These are phyloP conservation scores for Cyberlindnera xishuangbannaensis DNA, from an alignment of 805 yeast species.

Conservation along the genomic window DNA sequence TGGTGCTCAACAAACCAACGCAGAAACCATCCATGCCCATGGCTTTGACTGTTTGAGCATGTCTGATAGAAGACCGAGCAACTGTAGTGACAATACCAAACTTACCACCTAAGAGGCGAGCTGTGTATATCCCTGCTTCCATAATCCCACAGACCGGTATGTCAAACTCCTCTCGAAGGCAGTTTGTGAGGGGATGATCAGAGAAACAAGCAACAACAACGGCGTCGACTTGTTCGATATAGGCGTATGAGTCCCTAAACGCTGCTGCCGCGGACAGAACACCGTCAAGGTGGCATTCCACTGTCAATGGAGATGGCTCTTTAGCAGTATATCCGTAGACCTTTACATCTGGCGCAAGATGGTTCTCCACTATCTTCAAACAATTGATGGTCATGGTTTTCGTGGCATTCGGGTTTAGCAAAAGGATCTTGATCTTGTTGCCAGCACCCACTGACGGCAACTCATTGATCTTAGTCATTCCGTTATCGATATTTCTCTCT, in stretches of 20 bases:
- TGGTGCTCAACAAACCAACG: constrained; percentile 30
- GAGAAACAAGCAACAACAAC: constrained; percentile 31
- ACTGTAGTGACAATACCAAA: constrained; percentile 30
- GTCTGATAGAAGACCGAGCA: constrained; percentile 28
- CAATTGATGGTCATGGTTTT: constrained; percentile 27
- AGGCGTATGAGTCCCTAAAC: constrained; percentile 26
- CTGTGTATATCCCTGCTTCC: constrained; percentile 30
- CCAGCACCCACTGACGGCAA: constrained; percentile 12
- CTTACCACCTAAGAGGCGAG: constrained; percentile 29
- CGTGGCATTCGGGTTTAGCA: constrained; percentile 30
- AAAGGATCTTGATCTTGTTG: constrained; percentile 20
- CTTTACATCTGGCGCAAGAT: constrained; percentile 26
- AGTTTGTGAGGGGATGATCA: constrained; percentile 30
- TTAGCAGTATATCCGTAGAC: constrained; percentile 29
- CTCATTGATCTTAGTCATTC: constrained; percentile 9
- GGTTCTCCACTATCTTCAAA: constrained; percentile 25
- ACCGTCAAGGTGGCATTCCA: constrained; percentile 31
- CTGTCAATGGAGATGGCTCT: constrained; percentile 24
- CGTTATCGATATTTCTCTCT: background rate
- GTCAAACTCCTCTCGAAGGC: constrained; percentile 31
- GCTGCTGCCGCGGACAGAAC: constrained; percentile 29
- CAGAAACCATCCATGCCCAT: constrained; percentile 28
- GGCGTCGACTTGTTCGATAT: constrained; percentile 26
- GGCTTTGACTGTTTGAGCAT: constrained; percentile 25
- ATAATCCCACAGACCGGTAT: constrained; percentile 30